Percentiles rank a stretch among this genome's conserved stretches.
phyloP scores from a whole-genome alignment of 768 basidiomycete genomes.

The Scleroderma citrinum region DNA sequence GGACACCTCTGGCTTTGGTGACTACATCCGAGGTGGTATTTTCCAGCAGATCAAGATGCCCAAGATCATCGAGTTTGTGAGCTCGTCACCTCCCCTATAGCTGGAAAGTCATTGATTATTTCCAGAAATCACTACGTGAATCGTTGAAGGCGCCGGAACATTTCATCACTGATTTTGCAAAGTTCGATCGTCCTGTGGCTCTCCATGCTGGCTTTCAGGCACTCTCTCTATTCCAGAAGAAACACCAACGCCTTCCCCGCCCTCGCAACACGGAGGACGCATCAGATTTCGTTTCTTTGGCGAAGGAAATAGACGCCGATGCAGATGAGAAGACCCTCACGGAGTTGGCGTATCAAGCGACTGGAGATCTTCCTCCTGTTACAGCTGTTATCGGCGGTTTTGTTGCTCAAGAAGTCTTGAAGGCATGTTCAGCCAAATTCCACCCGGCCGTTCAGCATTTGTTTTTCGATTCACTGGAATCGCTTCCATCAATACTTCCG shows the following conservation, averaged over 20 bases:
- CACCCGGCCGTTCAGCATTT: conserved; percentile 92
- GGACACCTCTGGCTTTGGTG: conserved; percentile 71
- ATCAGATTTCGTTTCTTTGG: conserved; percentile 57
- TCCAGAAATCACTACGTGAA: conserved; percentile 88
- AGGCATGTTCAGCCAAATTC: conserved; percentile 97
- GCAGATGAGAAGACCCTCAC: conserved; percentile 76
- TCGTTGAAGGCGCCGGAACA: conserved; percentile 77
- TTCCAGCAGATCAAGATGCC: conserved; percentile 99
- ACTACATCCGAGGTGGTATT: conserved; percentile 84
- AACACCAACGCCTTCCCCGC: conserved; percentile 65
- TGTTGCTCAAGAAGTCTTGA: conserved; percentile 95
- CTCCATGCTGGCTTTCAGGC: conserved; percentile 96
- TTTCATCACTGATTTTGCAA: conserved; percentile 95
- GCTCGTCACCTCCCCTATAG: conserved; percentile 25
- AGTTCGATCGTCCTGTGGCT: conserved; percentile 87
- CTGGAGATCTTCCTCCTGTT: conserved; percentile 84
- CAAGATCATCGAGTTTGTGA: conserved; percentile 87
- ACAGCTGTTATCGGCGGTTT: conserved; percentile 95
- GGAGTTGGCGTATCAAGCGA: conserved; percentile 87
- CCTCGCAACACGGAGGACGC: conserved; percentile 84
- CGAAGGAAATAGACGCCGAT: conserved; percentile 72
- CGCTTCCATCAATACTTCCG: conserved; percentile 70
- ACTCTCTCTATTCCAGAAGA: conserved; percentile 66
- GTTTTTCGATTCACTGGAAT: conserved; percentile 97
- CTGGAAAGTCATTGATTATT: conserved; percentile 1